phyloP scores from a whole-genome alignment of 352 stramenopile genomes.

The Phytophthora macrochlamydospora region DNA sequence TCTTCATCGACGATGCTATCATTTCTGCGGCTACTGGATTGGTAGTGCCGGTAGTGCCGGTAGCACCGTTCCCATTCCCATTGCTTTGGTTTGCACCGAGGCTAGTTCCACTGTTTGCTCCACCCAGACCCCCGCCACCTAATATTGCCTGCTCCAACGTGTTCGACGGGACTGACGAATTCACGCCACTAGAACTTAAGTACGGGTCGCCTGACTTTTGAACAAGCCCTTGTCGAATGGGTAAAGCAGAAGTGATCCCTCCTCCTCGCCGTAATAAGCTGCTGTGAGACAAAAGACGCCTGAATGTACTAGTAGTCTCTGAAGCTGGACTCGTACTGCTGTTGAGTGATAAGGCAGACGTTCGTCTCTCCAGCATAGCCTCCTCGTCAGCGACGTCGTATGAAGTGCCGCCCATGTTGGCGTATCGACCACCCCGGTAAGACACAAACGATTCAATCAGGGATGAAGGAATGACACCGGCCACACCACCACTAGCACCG shows the following conservation, averaged over 20 bases:
- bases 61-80: constrained; percentile 23
- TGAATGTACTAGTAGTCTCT: constrained; percentile 54
- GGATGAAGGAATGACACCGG: constrained; percentile 20
- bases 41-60: constrained; percentile 35
- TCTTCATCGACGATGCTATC: constrained; percentile 78
- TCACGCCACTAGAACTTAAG: constrained; percentile 32
- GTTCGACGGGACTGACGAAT: constrained; percentile 49
- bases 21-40: constrained; percentile 76
- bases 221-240: constrained; percentile 42
- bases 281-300: constrained; percentile 63
- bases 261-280: constrained; percentile 53
- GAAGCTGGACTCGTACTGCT: constrained; percentile 43
- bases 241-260: constrained; percentile 33
- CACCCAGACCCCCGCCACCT: constrained; percentile 24
- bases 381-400: constrained; percentile 39
- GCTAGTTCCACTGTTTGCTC: constrained; percentile 19
- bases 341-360: constrained; percentile 41
- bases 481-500: constrained; percentile 5
- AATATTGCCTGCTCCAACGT: constrained; percentile 76
- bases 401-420: constrained; percentile 31
- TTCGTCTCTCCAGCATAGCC: constrained; percentile 31
- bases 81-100: constrained; percentile 28
- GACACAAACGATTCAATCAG: constrained; percentile 32
- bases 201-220: constrained; percentile 58
- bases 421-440: constrained; percentile 31